phyloP scores from a whole-genome alignment of 352 stramenopile genomes.

The Globisporangium parvum region DNA sequence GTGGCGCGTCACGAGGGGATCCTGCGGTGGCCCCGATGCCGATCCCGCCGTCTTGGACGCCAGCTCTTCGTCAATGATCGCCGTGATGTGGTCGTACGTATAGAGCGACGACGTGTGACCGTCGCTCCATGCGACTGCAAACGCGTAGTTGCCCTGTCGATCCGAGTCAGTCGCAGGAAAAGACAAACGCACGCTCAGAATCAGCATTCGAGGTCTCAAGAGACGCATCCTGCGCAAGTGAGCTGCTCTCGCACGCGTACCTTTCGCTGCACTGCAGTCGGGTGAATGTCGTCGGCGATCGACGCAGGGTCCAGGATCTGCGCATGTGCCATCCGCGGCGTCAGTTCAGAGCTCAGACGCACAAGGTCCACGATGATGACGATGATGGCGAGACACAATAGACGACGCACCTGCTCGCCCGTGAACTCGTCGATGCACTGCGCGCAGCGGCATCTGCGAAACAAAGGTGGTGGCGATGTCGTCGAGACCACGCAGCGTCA shows the following conservation, averaged over 20 bases:
- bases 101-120: conserved; percentile 96
- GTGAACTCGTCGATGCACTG: conserved; percentile 88
- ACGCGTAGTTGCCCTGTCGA: conserved; percentile 95
- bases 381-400: too few species aligned
- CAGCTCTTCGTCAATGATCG: conserved; percentile 43
- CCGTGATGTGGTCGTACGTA: conserved; percentile 88
- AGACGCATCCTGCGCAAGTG: background rate
- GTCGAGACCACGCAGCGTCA: background rate
- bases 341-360: background rate
- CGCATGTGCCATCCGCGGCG: background rate
- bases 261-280: conserved; percentile 81
- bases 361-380: too few species aligned
- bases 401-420: conserved; percentile 64
- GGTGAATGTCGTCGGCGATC: conserved; percentile 71
- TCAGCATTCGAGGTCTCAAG: background rate
- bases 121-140: conserved; percentile 96
- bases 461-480: background rate
- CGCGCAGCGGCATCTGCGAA: conserved; percentile 65
- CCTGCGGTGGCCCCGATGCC: background rate
- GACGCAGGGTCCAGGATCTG: conserved; percentile 69
- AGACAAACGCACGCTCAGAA: background rate
- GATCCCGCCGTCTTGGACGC: background rate
- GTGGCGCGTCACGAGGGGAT: background rate
- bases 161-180: conserved; percentile 10
- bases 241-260: conserved; percentile 29